Percentiles rank a stretch among this genome's conserved stretches.
Evolutionary conservation across 495 filamentous ascomycete species (phyloP).

Genomic region (Thermochaetoides thermophila): DNA sequence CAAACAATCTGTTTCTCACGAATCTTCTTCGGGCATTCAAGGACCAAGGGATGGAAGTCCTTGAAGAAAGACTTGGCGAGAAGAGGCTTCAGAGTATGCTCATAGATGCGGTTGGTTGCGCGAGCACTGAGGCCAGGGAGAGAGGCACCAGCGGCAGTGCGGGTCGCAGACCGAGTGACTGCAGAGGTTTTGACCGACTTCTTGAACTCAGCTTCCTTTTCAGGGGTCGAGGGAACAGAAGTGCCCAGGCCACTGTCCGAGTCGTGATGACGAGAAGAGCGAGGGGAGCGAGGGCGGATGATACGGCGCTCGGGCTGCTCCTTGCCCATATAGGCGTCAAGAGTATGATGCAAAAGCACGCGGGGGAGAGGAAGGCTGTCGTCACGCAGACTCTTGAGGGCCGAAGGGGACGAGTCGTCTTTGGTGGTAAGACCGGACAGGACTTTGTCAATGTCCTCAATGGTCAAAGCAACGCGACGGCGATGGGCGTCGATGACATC

Average conservation of each 20-base stretch:
- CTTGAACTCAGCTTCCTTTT: slow-evolving; percentile 16
- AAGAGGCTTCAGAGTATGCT: slow-evolving; percentile 38
- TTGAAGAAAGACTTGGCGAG: slow-evolving; percentile 41
- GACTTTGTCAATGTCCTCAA: slow-evolving; percentile 35
- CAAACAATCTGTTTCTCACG: slow-evolving; percentile 66
- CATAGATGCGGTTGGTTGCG: slow-evolving; percentile 38
- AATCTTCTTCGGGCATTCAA: slow-evolving; percentile 61
- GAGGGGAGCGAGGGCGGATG: slow-evolving; percentile 36
- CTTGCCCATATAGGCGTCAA: slow-evolving; percentile 27
- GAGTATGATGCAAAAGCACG: slow-evolving; percentile 33
- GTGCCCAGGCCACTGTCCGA: slow-evolving; percentile 49
- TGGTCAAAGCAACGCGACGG: slow-evolving; percentile 37
- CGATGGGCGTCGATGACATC: slow-evolving; percentile 42
- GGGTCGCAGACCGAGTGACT: slow-evolving; percentile 36
- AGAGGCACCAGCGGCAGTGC: slow-evolving; percentile 20
- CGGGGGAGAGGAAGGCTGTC: slow-evolving; percentile 36
- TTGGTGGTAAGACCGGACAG: slow-evolving; percentile 21
- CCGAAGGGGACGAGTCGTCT: slow-evolving; percentile 12
- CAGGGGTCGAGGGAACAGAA: slow-evolving; percentile 32
- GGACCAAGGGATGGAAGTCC: slow-evolving; percentile 63
- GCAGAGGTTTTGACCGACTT: slow-evolving; percentile 21
- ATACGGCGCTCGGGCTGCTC: slow-evolving; percentile 28
- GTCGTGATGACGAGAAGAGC: slow-evolving; percentile 36
- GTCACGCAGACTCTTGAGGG: slow-evolving; percentile 25
- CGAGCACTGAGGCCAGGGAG: slow-evolving; percentile 32